Conservation (phyloP, 441 rosid genomes). For the Manihot esculenta region DNA sequence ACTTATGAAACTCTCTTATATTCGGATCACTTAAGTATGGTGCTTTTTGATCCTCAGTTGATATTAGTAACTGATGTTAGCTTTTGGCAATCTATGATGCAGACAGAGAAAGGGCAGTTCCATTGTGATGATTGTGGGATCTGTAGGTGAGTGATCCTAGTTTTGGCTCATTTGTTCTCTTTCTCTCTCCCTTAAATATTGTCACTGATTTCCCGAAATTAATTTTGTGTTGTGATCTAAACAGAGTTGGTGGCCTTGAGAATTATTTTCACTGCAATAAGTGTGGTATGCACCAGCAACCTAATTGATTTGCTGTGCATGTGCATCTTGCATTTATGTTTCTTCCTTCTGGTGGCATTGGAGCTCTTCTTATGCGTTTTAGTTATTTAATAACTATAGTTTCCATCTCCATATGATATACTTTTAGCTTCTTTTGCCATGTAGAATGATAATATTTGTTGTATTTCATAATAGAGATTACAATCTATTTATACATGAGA, state of each 20-base stretch:
- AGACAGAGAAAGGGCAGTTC: constrained; percentile 72
- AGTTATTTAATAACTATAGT: neutral
- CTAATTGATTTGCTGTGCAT: neutral
- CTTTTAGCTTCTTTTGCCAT: neutral
- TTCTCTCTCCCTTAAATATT: neutral
- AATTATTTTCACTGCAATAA: constrained; percentile 87
- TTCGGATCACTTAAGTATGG: neutral
- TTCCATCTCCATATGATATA: neutral
- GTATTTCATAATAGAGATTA: no score
- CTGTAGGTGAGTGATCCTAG: constrained; percentile 58
- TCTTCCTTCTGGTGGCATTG: neutral
- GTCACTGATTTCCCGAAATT: neutral
- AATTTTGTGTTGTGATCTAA: neutral
- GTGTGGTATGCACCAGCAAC: constrained; percentile 61
- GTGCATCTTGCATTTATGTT: neutral
- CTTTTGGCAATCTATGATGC: constrained; percentile 24
- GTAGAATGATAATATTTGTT: no score
- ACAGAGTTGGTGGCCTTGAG: constrained; percentile 86
- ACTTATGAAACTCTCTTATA: neutral
- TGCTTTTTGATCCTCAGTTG: constrained; percentile 14
- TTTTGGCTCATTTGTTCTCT: neutral
- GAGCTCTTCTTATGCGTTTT: neutral
- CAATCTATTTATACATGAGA: no score
- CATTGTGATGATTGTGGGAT: constrained; percentile 98
- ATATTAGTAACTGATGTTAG: constrained; percentile 13